phyloP scores from a whole-genome alignment of 2,329 filamentous ascomycete genomes.

The Leptographium lundbergii region DNA sequence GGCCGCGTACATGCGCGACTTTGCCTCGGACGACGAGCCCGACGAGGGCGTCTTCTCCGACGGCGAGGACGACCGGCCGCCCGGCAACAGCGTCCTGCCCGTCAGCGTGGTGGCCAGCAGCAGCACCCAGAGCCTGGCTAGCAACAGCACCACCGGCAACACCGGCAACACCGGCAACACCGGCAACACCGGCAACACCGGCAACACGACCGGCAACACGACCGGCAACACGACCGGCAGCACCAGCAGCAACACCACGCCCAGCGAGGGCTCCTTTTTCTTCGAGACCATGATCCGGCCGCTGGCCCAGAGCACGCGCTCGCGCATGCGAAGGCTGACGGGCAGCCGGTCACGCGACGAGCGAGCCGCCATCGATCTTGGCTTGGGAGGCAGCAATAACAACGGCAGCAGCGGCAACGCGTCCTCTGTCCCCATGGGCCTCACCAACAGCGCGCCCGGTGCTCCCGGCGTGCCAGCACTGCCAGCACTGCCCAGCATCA shows the following conservation, averaged over 20 bases:
- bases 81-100: background rate
- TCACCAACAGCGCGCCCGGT: background rate
- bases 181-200: too few relatives aligned
- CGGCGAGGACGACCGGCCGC: conserved; percentile 35
- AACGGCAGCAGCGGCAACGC: background rate
- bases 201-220: too few relatives aligned
- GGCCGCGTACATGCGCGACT: conserved; percentile 37
- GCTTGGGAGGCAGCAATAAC: background rate
- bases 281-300: conserved; percentile 50
- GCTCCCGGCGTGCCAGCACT: background rate
- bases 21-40: conserved; percentile 64
- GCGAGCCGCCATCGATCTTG: background rate
- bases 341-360: conserved; percentile 35
- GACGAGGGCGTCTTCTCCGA: conserved; percentile 52
- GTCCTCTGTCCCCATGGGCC: background rate
- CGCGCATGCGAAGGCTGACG: conserved; percentile 49
- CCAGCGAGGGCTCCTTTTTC: conserved; percentile 37
- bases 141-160: background rate
- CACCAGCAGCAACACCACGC: background rate
- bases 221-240: background rate
- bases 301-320: conserved; percentile 41
- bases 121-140: background rate
- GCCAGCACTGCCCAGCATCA: background rate
- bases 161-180: background rate
- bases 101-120: background rate